A percentile compares a stretch with the other conserved stretches of the same genome.
Evolutionary conservation across 306 rosid genomes (phyloP).

Genomic region (Prinsepia uniflora): DNA sequence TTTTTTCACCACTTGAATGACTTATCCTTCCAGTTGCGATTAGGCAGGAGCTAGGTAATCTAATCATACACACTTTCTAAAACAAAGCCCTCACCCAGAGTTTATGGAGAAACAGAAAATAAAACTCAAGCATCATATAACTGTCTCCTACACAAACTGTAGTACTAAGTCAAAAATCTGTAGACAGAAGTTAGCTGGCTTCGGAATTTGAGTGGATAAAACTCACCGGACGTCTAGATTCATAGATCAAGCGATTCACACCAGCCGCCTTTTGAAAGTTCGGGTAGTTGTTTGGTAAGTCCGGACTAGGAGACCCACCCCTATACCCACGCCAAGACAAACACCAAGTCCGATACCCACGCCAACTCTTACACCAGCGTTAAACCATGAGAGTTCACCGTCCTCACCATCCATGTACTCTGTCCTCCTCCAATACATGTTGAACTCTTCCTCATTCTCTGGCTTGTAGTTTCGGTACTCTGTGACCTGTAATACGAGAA

Average conservation of each 20-base stretch:
- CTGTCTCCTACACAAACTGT: constrained; percentile 29
- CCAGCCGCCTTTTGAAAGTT: constrained; percentile 30
- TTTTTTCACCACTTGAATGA: neutral
- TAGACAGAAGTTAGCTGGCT: constrained; percentile 23
- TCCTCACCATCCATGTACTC: constrained; percentile 38
- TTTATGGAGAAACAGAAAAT: constrained; percentile 10
- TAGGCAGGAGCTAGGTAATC: constrained; percentile 14
- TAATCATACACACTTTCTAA: constrained; percentile 11
- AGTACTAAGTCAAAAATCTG: constrained; percentile 24
- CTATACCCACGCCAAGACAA: constrained; percentile 39
- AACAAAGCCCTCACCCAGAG: constrained; percentile 23
- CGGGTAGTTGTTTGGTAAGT: constrained; percentile 40
- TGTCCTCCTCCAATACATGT: constrained; percentile 34
- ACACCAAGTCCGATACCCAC: constrained; percentile 45
- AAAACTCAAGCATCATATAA: neutral
- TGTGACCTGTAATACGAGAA: constrained; percentile 18
- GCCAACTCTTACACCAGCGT: constrained; percentile 45
- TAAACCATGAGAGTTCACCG: constrained; percentile 45
- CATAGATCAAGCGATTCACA: constrained; percentile 17
- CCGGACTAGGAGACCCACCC: constrained; percentile 37
- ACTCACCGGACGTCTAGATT: neutral
- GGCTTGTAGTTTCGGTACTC: constrained; percentile 34
- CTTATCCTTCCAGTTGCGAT: constrained; percentile 4
- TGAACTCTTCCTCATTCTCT: constrained; percentile 21
- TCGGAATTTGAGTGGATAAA: neutral